Conservation (phyloP, 306 rosid genomes). For the apple (Malus domestica) region DNA sequence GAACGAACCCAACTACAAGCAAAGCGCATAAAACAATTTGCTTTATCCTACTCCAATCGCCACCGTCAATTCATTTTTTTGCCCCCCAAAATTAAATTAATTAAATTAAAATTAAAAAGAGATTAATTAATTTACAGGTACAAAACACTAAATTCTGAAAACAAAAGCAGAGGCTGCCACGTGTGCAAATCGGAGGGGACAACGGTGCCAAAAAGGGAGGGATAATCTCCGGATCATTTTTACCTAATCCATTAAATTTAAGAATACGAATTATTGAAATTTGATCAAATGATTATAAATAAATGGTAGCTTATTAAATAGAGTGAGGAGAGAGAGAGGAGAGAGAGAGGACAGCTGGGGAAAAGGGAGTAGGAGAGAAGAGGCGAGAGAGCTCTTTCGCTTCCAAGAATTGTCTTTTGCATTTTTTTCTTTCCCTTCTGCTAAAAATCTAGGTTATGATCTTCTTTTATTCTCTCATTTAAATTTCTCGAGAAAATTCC, state of each 20-base stretch:
- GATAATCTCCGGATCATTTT: no score
- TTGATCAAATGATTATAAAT: no score
- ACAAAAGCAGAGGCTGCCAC: neutral
- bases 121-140: neutral
- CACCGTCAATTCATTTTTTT: neutral
- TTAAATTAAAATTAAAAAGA: neutral
- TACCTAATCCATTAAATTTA: accelerated
- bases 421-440: neutral
- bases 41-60: neutral
- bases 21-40: neutral
- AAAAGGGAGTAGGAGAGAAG: neutral
- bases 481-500: conserved; percentile 3
- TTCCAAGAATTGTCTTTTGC: neutral
- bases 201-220: neutral
- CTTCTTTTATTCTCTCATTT: neutral
- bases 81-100: neutral
- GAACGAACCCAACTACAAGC: neutral
- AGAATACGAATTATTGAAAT: no score
- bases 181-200: neutral
- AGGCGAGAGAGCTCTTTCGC: neutral
- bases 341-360: neutral
- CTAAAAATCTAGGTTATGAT: neutral
- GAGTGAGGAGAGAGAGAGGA: neutral
- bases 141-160: neutral
- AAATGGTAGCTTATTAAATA: neutral